phyloP scores from a whole-genome alignment of 257 asterid species.

The Solanum etuberosum region DNA sequence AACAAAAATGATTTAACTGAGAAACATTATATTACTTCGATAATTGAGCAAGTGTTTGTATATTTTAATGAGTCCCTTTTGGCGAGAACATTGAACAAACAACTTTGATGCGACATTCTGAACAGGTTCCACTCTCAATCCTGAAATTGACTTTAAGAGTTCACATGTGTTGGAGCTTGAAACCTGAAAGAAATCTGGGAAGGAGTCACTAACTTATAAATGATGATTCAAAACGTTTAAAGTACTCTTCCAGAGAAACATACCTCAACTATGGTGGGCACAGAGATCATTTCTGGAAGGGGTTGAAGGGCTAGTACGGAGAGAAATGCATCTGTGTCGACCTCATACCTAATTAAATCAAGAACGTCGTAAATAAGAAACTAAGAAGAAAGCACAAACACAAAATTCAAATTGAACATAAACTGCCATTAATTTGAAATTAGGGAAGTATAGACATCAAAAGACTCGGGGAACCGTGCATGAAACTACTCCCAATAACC shows the following conservation, averaged over 20 bases:
- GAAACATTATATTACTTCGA: conserved; percentile 46
- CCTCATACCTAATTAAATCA: conserved; percentile 57
- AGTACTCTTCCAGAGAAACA: conserved; percentile 2
- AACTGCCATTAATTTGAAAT: background rate
- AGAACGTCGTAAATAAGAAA: background rate
- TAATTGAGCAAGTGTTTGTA: conserved; percentile 91
- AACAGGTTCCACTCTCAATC: conserved; percentile 85
- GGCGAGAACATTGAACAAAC: conserved; percentile 97
- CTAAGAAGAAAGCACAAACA: background rate
- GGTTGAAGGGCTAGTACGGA: conserved; percentile 97
- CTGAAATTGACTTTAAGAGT: conserved; percentile 78
- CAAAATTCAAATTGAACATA: background rate
- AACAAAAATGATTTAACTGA: background rate
- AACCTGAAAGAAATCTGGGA: conserved; percentile 43
- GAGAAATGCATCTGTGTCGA: conserved; percentile 91
- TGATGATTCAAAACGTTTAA: background rate
- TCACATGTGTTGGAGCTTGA: conserved; percentile 80
- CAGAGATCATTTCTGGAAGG: conserved; percentile 56
- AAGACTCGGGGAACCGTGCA: background rate
- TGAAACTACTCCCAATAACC: background rate
- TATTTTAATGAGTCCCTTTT: conserved; percentile 88
- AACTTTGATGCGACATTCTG: conserved; percentile 84
- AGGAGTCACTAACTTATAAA: background rate
- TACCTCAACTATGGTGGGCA: conserved; percentile 93
- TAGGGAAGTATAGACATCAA: background rate